These are phyloP conservation scores for Albifimbria verrucaria DNA, from an alignment of 2,329 filamentous ascomycete genomes.

Conservation along the genomic window DNA sequence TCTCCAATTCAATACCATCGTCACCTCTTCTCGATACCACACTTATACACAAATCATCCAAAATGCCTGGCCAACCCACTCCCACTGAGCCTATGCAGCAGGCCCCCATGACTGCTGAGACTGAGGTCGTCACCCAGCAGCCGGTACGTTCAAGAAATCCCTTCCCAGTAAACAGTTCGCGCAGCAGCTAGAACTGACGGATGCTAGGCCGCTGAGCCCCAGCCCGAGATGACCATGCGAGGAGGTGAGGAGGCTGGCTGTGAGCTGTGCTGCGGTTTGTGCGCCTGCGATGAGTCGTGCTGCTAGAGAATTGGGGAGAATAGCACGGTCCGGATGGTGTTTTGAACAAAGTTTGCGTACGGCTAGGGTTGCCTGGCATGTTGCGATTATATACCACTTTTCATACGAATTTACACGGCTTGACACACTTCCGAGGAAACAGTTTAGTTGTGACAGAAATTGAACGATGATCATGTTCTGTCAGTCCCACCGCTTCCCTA, in stretches of 20 bases:
- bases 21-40: conserved; percentile 2
- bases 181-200: too few relatives aligned
- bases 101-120: conserved; percentile 38
- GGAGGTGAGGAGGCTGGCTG: conserved; percentile 44
- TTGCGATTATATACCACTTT: too few relatives aligned
- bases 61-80: conserved; percentile 31
- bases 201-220: conserved; percentile 33
- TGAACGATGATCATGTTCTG: too few relatives aligned
- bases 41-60: conserved; percentile 12
- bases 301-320: conserved; percentile 32
- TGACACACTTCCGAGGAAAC: too few relatives aligned
- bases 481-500: too few relatives aligned
- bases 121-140: conserved; percentile 37
- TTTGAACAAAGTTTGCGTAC: too few relatives aligned
- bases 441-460: too few relatives aligned
- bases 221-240: conserved; percentile 39
- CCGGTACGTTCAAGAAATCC: conserved; percentile 30
- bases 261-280: conserved; percentile 43
- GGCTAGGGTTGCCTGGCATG: too few relatives aligned
- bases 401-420: background rate
- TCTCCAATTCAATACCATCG: conserved; percentile 3
- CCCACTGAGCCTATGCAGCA: conserved; percentile 39
- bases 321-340: too few relatives aligned
- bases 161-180: too few relatives aligned
- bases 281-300: conserved; percentile 40